phyloP scores from a whole-genome alignment of 1,139 yeast genomes.

The Scheffersomyces segobiensis region DNA sequence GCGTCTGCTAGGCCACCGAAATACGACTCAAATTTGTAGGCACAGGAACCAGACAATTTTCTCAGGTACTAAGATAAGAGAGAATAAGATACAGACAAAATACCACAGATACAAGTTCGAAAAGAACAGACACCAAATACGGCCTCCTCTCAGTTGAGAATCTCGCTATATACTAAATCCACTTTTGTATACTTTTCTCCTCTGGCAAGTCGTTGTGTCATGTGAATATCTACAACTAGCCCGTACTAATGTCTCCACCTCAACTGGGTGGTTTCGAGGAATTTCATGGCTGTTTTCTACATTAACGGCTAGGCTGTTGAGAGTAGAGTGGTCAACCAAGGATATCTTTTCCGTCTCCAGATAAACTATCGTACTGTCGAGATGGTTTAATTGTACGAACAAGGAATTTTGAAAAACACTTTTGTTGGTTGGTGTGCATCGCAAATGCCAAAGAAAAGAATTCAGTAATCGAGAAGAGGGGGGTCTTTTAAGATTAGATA shows the following conservation, averaged over 20 bases:
- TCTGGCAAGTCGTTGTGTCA: background rate
- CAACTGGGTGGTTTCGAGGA: background rate
- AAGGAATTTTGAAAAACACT: background rate
- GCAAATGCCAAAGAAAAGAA: background rate
- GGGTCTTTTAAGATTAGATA: background rate
- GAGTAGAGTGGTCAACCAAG: background rate
- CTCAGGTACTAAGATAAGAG: background rate
- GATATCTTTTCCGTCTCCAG: background rate
- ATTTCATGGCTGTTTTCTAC: background rate
- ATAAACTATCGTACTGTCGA: background rate
- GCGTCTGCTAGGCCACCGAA: background rate
- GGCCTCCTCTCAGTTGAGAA: too few relatives aligned
- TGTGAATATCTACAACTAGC: background rate
- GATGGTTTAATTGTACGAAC: background rate
- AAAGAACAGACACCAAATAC: too few relatives aligned
- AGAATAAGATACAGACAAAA: too few relatives aligned
- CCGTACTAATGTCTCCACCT: background rate
- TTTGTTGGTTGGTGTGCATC: background rate
- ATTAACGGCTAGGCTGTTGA: background rate
- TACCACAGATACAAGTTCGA: background rate
- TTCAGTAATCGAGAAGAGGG: background rate
- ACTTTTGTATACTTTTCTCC: background rate
- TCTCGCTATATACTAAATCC: background rate
- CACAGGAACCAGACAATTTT: background rate
- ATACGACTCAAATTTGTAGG: background rate